phyloP scores from a whole-genome alignment of 164 flowering plant species.

The Umbilicus rupestris region DNA sequence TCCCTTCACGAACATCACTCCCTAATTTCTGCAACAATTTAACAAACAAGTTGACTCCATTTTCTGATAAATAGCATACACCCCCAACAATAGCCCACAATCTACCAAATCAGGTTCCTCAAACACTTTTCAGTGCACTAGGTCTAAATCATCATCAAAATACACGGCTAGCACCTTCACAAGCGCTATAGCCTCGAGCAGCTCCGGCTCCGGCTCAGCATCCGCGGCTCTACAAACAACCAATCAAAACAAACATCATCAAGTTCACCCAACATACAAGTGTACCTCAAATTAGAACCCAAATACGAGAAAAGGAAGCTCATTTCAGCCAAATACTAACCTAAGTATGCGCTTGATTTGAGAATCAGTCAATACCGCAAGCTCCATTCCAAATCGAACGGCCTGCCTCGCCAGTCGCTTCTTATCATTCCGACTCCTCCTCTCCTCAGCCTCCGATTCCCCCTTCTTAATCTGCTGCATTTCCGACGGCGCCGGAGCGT shows the following conservation, averaged over 20 bases:
- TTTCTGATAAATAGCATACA: background rate
- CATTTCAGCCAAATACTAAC: slow-evolving; percentile 17
- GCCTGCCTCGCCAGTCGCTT: slow-evolving; percentile 81
- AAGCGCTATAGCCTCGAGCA: slow-evolving; percentile 67
- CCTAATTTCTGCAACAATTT: slow-evolving; percentile 52
- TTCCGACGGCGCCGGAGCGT: slow-evolving; percentile 18
- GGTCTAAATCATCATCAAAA: slow-evolving; percentile 10
- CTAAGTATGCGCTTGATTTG: slow-evolving; percentile 74
- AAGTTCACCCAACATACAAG: background rate
- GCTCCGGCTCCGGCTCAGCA: slow-evolving; percentile 56
- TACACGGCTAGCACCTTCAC: slow-evolving; percentile 46
- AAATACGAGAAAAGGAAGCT: background rate
- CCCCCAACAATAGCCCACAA: background rate
- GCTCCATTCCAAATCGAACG: slow-evolving; percentile 82
- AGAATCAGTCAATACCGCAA: slow-evolving; percentile 55
- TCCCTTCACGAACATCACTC: slow-evolving; percentile 75
- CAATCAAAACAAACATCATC: background rate
- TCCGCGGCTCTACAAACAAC: slow-evolving; percentile 43
- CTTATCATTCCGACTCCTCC: slow-evolving; percentile 62
- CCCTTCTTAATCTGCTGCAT: slow-evolving; percentile 10
- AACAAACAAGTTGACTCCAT: slow-evolving; percentile 29
- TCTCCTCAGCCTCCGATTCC: background rate
- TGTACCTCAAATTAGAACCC: background rate
- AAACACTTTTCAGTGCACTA: background rate
- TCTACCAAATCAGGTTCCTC: background rate